Base-by-base conservation (phyloP, 306 rosid genomes). In the Ziziphus jujuba region DNA sequence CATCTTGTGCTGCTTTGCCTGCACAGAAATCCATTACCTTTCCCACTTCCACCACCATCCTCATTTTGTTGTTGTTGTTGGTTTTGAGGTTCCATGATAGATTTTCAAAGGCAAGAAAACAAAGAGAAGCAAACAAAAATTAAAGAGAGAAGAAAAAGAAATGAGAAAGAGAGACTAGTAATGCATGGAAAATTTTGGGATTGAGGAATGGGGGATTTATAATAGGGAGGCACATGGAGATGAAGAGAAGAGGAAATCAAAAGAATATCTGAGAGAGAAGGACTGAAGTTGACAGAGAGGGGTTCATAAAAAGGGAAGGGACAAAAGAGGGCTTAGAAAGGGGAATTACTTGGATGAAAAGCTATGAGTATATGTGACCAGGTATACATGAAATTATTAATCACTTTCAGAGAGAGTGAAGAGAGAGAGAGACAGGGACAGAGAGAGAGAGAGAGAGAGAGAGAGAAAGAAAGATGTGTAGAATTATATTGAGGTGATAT, bases 1-100 rank as follows among this genome's bases (percentile, higher is more conserved):
- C 98, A 91, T 55, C 98, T 49, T 7, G 82, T 88, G 74, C 95
- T 93, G 58, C 97, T 88, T 70, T 91, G 99, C 87, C 99, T 83
- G 81, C 85, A 83, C 59, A 81, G 5, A 61, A 71, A 85, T 3
- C 89, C 87, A 22, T 86, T 75, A 69, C 63, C 67, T 5, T 25
- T 63, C 17, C 85, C 82, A 67, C 76, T 72, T 25, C 71, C 72
- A 1, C 79, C 85, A 17, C 66, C 87, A 49, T 77, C 83, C 16
- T 63, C 5, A 6, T 45, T 45, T 15, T 65, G 44, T 12, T 52
- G 36, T 34, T 54, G 49, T 0, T 52, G 60, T 5, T 66, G 33
- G 1, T 38, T 31, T 35, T 60, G 49, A 20, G 66, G 65, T 66
- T 86, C 91, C 89, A 84, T 80, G 58, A 56, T 20, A 28, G 38